Base-by-base conservation (phyloP, 2,329 filamentous ascomycete genomes). In the Apiospora pterosperma region DNA sequence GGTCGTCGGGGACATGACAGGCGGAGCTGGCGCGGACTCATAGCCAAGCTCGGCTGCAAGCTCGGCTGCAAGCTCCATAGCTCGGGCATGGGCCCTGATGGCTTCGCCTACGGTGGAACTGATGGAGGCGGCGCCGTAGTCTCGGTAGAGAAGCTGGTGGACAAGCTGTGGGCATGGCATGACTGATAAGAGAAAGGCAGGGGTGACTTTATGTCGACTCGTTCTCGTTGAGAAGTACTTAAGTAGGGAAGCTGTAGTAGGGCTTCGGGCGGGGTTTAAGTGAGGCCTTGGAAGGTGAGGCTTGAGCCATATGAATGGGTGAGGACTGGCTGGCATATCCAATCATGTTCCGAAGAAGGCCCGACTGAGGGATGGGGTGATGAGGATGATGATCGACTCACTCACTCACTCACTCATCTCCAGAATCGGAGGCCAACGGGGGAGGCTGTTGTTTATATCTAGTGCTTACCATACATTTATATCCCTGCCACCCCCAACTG, bases 351-450 rank as follows among this genome's bases (percentile, higher is more conserved):
- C 28, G 48, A 55, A n/a, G 31, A 55, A 55, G 48, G 48, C 21
- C 28, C 48, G 48, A 16, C 48, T n/a, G n/a, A n/a, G n/a, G n/a
- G n/a, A n/a, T n/a, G n/a, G n/a, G n/a, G n/a, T n/a, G n/a, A n/a
- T n/a, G n/a, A n/a, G n/a, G n/a, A n/a, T n/a, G n/a, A n/a, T n/a
- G n/a, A n/a, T 25, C 64, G n/a, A 64, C 64, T 41, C 60, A 66
- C 59, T 69, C 14, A 44, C 61, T 34, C 68, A 65, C 5, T 61
- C 60, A 44, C 19, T 62, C 58, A 66, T 69, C 62, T 62, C 66
- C 6, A 62, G 66, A 38, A 68, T 68, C 36, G 67, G 65, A 11
- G 36, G 62, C 38, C 28, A 59, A 19, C 63, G 65, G 19, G n/a
- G n/a, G n/a, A n/a, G n/a, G n/a, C n/a, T n/a, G n/a, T n/a, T n/a